A percentile compares a stretch with the other conserved stretches of the same genome.
Conservation (phyloP, 2,329 filamentous ascomycete genomes). For the Orbilia javanica region DNA sequence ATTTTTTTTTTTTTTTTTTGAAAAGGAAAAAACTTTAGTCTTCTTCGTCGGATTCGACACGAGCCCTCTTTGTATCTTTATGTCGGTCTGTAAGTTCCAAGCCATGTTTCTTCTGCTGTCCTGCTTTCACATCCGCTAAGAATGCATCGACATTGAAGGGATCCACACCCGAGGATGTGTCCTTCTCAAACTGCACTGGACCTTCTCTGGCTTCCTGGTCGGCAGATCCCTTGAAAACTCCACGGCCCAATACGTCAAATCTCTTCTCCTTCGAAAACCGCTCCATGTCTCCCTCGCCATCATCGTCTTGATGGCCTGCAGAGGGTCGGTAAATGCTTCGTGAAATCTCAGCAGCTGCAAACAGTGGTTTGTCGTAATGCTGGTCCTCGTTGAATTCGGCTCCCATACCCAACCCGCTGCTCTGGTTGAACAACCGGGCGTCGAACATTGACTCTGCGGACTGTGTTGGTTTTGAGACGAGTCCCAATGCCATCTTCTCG, state of each 20-base stretch:
- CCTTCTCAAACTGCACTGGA: slow-evolving; percentile 91
- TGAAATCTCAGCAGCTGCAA: slow-evolving; percentile 94
- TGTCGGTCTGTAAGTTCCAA: slow-evolving; percentile 73
- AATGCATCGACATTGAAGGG: slow-evolving; percentile 96
- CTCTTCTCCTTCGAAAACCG: slow-evolving; percentile 86
- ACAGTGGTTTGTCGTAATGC: slow-evolving; percentile 95
- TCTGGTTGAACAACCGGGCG: slow-evolving; percentile 93
- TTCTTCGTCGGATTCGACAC: slow-evolving; percentile 75
- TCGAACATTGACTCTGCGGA: slow-evolving; percentile 97
- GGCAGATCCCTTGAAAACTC: slow-evolving; percentile 88
- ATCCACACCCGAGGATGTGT: slow-evolving; percentile 69
- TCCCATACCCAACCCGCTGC: slow-evolving; percentile 80
- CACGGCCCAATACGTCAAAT: slow-evolving; percentile 89
- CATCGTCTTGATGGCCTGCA: slow-evolving; percentile 77
- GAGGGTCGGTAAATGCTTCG: slow-evolving; percentile 91
- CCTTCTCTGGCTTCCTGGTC: slow-evolving; percentile 89
- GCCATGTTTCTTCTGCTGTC: slow-evolving; percentile 80
- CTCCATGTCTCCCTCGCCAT: slow-evolving; percentile 85
- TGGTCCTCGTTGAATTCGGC: slow-evolving; percentile 95
- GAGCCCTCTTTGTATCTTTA: slow-evolving; percentile 64
- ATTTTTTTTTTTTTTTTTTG: too few relatives aligned
- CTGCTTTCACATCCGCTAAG: slow-evolving; percentile 79
- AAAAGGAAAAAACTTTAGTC: slow-evolving; percentile 69
- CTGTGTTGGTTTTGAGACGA: slow-evolving; percentile 89
- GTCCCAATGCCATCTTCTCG: slow-evolving; percentile 92